phyloP scores from a whole-genome alignment of 2,329 filamentous ascomycete species.

The Trichophyton benhamiae region DNA sequence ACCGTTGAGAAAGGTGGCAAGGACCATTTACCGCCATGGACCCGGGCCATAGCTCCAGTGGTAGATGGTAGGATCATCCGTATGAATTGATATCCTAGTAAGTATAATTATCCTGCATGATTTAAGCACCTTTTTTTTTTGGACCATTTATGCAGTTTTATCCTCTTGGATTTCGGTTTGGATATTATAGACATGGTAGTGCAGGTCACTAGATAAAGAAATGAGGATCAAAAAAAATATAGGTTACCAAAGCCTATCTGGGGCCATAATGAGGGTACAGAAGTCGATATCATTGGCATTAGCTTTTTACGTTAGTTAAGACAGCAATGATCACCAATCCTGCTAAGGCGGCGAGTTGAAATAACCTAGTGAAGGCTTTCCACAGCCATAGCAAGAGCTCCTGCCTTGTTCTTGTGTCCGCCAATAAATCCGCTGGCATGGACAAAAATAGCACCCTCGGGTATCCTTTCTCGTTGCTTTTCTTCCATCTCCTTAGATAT shows the following conservation, averaged over 20 bases:
- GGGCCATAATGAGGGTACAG: too few relatives aligned
- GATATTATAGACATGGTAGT: neutral
- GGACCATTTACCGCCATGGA: conserved; percentile 58
- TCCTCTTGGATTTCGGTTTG: too few relatives aligned
- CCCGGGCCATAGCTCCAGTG: conserved; percentile 62
- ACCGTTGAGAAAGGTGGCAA: conserved; percentile 43
- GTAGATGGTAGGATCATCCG: conserved; percentile 60
- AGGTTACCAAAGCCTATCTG: too few relatives aligned
- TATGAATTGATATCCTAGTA: conserved; percentile 3
- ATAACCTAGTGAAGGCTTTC: conserved; percentile 22
- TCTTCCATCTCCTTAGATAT: conserved; percentile 30
- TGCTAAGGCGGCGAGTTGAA: neutral
- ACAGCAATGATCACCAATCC: too few relatives aligned
- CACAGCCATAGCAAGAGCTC: conserved; percentile 68
- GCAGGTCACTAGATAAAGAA: too few relatives aligned
- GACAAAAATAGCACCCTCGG: conserved; percentile 66
- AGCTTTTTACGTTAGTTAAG: too few relatives aligned
- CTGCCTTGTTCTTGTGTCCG: conserved; percentile 83
- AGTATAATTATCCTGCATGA: neutral
- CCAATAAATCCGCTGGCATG: conserved; percentile 95
- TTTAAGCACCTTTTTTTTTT: too few relatives aligned
- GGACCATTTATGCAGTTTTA: too few relatives aligned
- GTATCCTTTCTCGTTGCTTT: conserved; percentile 27
- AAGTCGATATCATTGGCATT: too few relatives aligned
- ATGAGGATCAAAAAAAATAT: too few relatives aligned